Conservation (phyloP, 2,329 filamentous ascomycete species). For the Arthrobotrys entomopaga region DNA sequence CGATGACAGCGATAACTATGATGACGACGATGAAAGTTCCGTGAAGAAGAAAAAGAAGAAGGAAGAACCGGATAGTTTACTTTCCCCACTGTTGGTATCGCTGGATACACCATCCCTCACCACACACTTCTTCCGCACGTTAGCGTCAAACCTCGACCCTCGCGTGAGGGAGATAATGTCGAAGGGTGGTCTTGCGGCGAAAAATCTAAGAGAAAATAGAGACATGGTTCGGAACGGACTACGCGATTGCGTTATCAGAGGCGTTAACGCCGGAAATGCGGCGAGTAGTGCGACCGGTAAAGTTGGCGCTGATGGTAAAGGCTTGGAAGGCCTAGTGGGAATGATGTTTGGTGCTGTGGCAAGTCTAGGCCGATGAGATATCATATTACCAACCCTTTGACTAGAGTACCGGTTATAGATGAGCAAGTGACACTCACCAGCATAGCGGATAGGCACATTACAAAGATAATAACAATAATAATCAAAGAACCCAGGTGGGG, state of each 20-base stretch:
- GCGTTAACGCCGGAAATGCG: conserved; percentile 61
- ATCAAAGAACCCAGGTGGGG: neutral
- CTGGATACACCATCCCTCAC: conserved; percentile 88
- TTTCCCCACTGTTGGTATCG: conserved; percentile 77
- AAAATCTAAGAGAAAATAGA: conserved; percentile 80
- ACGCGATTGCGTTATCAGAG: conserved; percentile 81
- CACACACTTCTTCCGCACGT: conserved; percentile 91
- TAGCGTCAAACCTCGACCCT: conserved; percentile 79
- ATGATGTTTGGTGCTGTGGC: conserved; percentile 55
- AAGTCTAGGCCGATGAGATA: conserved; percentile 32
- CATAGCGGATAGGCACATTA: too few species aligned
- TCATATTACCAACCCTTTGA: too few species aligned
- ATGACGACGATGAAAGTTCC: conserved; percentile 23
- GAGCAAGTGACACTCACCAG: too few species aligned
- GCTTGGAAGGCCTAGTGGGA: conserved; percentile 47
- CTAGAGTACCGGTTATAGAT: too few species aligned
- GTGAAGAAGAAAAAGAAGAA: conserved; percentile 23
- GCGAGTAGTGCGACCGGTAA: conserved; percentile 17
- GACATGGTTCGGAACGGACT: conserved; percentile 80
- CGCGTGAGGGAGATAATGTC: conserved; percentile 85
- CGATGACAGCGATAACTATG: conserved; percentile 15
- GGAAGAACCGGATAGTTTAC: conserved; percentile 66
- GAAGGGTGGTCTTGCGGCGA: conserved; percentile 82
- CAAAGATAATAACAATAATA: neutral
- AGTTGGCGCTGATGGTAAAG: conserved; percentile 31